Percentiles rank a stretch among this genome's conserved stretches.
Evolutionary conservation across 169 alveolate species (phyloP).

Genomic region (Plasmodium falciparum): DNA sequence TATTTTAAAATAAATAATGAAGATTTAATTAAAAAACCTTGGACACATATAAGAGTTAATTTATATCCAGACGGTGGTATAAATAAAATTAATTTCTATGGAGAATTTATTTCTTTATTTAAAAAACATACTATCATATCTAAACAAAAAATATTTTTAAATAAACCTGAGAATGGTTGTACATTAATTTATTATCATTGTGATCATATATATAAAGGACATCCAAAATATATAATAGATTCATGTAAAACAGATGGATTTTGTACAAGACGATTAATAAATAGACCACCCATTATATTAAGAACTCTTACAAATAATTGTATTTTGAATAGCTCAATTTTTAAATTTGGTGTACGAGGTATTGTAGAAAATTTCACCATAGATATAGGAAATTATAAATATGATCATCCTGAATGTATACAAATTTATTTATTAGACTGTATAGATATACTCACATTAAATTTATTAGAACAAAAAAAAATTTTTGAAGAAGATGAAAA

Average conservation of each 20-base stretch:
- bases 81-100: constrained; percentile 68
- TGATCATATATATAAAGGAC: constrained; percentile 67
- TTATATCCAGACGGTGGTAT: constrained; percentile 77
- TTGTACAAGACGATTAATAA: constrained; percentile 51
- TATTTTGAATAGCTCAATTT: constrained; percentile 43
- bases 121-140: constrained; percentile 71
- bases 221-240: constrained; percentile 57
- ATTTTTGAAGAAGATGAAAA: constrained; percentile 76
- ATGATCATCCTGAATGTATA: constrained; percentile 62
- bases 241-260: constrained; percentile 59
- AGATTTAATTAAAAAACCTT: constrained; percentile 46
- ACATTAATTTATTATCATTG: constrained; percentile 62
- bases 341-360: constrained; percentile 74
- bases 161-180: constrained; percentile 76
- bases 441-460: constrained; percentile 65
- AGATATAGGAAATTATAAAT: constrained; percentile 60
- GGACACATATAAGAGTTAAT: constrained; percentile 73
- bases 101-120: constrained; percentile 66
- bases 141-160: constrained; percentile 65
- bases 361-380: constrained; percentile 65
- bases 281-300: constrained; percentile 72
- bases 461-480: constrained; percentile 56
- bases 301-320: constrained; percentile 50
- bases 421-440: constrained; percentile 62
- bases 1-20: constrained; percentile 57